Conservation (phyloP, 768 basidiomycete species). For the Russula emetica region DNA sequence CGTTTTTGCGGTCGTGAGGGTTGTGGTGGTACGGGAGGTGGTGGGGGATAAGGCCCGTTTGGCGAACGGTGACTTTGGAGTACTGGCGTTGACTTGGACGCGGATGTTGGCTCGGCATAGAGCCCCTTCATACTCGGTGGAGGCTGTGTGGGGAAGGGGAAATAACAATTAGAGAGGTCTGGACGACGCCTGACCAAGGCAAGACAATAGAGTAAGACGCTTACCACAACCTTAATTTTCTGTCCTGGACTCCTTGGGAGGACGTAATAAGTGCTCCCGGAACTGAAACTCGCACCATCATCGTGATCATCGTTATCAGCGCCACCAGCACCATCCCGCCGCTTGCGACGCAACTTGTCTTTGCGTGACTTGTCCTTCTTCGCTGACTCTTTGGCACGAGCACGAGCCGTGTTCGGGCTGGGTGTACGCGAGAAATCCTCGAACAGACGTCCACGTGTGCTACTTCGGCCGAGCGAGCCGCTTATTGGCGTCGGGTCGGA, state of each 20-base stretch:
- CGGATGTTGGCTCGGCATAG: constrained; percentile 21
- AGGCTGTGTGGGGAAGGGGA: constrained; percentile 2
- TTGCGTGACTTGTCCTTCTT: constrained; percentile 15
- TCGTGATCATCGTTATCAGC: constrained; percentile 34
- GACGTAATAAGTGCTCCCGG: constrained; percentile 72
- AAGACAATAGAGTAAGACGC: constrained; percentile 33
- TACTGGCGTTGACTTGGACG: constrained; percentile 19
- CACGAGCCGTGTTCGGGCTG: constrained; percentile 13
- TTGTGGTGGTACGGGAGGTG: constrained; percentile 2
- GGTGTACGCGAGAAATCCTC: constrained; percentile 27
- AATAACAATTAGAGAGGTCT: not conserved
- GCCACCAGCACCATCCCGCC: not conserved
- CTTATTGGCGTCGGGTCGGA: constrained; percentile 27
- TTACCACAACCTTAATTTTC: constrained; percentile 70
- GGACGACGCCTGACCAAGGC: not conserved
- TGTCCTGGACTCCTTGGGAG: constrained; percentile 66
- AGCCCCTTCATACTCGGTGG: constrained; percentile 17
- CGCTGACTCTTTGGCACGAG: constrained; percentile 5
- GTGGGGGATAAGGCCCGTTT: constrained; percentile 1
- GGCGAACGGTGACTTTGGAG: constrained; percentile 15
- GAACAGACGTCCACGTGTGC: constrained; percentile 17
- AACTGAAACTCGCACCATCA: constrained; percentile 46
- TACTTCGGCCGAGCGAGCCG: constrained; percentile 15
- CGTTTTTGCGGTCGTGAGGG: constrained; percentile 21
- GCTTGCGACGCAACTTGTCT: constrained; percentile 6